Base-by-base conservation (phyloP, 2,329 filamentous ascomycete genomes). In the Thermochaetoides dissita region DNA sequence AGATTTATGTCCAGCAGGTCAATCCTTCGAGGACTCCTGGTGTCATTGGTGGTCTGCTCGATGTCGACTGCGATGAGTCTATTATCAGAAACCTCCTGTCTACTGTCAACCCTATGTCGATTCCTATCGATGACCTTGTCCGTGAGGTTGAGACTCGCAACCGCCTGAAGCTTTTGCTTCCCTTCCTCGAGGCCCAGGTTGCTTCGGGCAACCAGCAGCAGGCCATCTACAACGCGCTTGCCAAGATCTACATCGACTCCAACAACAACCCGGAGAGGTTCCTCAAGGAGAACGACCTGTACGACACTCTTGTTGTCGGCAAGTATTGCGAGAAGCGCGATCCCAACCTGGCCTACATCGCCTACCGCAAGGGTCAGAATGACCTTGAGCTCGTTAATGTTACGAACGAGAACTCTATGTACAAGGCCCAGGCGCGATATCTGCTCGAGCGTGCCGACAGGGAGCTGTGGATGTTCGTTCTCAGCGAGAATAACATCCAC, bases 401-500 rank as follows among this genome's bases (percentile, higher is more conserved):
- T 57, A 96, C 91, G 57, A 98, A 96, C 55, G 93, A 98, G 65
- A 98, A 98, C 66, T 81, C 85, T n/a, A 98, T 98, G 91, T 98
- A 94, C 74, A 83, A 88, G 55, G 84, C 84, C n/a, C 91, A 98
- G 63, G 89, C 88, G 45, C 82, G 91, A 33, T 98, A 98, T 63
- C 73, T 98, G 24, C 70, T 98, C 40, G 88, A 95, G 56, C 81
- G 91, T 51, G 82, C 84, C 33, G 91, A 98, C 56, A 62, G 70
- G 2, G 91, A 98, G 61, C 78, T 98, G 38, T 98, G 93, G 93
- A 72, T 74, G 40, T 98, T 95, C 58, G 91, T 96, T 10, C 73
- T 98, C 31, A 94, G 83, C 61, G 79, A 86, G 54, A 96, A 95
- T 73, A 98, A 98, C 64, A 77, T 94, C 49, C 86, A 96, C 60